Percentiles rank a stretch among this genome's conserved stretches.
These are phyloP conservation scores for Castanea mollissima DNA, from an alignment of 306 rosid genomes.

Conservation along the genomic window DNA sequence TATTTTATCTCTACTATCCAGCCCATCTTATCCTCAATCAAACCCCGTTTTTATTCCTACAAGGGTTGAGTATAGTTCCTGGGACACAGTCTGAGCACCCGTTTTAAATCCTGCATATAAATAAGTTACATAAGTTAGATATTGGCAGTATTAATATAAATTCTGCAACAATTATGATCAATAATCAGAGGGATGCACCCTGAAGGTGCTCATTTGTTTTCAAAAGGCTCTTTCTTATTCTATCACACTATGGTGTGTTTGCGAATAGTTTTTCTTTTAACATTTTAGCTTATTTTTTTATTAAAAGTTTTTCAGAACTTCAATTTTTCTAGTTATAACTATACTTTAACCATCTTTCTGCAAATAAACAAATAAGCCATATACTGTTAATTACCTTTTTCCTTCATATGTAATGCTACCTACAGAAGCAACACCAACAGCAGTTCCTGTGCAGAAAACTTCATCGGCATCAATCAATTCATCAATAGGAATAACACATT, in stretches of 20 bases:
- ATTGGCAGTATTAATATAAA: background rate
- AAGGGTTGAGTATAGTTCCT: slow-evolving; percentile 45
- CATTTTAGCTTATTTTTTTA: no score
- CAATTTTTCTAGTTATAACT: no score
- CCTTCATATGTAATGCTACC: slow-evolving; percentile 56
- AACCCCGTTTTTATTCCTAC: slow-evolving; percentile 75
- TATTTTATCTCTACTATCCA: slow-evolving; percentile 64
- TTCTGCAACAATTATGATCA: background rate
- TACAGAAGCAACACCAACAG: slow-evolving; percentile 80
- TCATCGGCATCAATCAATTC: slow-evolving; percentile 76
- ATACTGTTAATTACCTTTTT: slow-evolving; percentile 42
- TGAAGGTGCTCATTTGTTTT: background rate
- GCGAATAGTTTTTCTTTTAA: no score
- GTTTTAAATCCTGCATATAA: slow-evolving; percentile 61
- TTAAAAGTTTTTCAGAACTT: no score
- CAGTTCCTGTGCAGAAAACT: slow-evolving; percentile 95
- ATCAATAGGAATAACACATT: slow-evolving; percentile 49
- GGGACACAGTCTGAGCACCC: slow-evolving; percentile 46
- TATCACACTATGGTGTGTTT: background rate
- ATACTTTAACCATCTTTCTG: no score
- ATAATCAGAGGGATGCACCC: background rate
- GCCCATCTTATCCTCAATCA: slow-evolving; percentile 61
- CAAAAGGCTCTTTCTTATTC: background rate
- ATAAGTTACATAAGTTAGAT: background rate
- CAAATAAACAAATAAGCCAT: no score